Evolutionary conservation across 495 filamentous ascomycete genomes (phyloP), one percentile per base, ranked within the genome.

Genomic region (Penicillium canariense): DNA sequence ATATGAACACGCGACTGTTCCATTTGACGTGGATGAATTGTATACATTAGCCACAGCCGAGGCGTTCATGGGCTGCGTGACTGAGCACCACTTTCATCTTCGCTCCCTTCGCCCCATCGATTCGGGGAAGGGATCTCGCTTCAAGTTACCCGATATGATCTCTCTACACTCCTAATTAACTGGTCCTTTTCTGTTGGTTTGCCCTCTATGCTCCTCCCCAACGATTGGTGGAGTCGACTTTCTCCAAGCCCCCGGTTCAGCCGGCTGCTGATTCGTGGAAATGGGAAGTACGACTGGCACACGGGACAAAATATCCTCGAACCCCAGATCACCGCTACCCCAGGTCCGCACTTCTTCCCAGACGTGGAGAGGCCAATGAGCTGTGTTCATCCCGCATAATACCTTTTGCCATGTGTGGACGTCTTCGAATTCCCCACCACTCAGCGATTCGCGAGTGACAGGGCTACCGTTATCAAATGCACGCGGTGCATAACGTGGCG

Each of bases 201-300:
- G 6, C 30, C 43, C 3, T 18, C 3, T 31, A 45, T 15, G 15
- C 15, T 44, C 31, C 26, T 10, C 31, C 28, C 31, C 31, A 43
- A 28, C 51, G 36, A 74, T 74, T 74, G 66, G 71, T 74, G 71
- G 71, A 71, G 43, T 62, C 42, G 32, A 59, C 28, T 59, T 65
- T 63, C 45, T 58, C 60, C 56, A 49, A 52, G 42, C 46, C 44
- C 34, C 45, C 52, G 31, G 23, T 23, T 30, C 28, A 14, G 23
- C 27, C 15, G n/a, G 23, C 30, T 34, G 50, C 36, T 68, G 65
- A 74, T 74, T 74, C 65, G 71, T 74, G 71, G 71, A 71, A 72
- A 60, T 49, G 11, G 7, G 34, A 40, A 39, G 36, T 40, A 52
- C 27, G 20, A 7, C 39, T 47, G 39, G 48, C 31, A 50, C 26